These are phyloP conservation scores for Debaryomyces coudertii DNA, from an alignment of 1,139 yeast species.

Conservation along the genomic window DNA sequence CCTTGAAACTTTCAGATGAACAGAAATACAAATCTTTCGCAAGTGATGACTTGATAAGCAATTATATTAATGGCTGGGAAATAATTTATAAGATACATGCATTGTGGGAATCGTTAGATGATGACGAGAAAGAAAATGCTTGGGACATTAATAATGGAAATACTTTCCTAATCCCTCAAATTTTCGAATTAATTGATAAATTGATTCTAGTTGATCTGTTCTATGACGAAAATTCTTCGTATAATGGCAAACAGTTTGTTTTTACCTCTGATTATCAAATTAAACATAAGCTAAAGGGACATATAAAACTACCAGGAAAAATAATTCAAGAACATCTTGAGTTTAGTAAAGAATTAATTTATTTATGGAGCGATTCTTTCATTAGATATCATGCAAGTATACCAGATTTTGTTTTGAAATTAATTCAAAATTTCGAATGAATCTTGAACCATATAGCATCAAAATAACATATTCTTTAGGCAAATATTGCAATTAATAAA, in stretches of 20 bases:
- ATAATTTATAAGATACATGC: conserved; percentile 21
- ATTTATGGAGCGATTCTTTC: conserved; percentile 26
- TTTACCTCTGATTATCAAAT: conserved; percentile 20
- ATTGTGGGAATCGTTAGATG: conserved; percentile 15
- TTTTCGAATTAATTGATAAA: conserved; percentile 18
- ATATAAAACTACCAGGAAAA: conserved; percentile 20
- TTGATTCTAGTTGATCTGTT: conserved; percentile 23
- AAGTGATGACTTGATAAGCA: conserved; percentile 15
- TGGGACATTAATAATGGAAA: conserved; percentile 25
- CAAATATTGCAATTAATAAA: background rate
- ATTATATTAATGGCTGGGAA: conserved; percentile 28
- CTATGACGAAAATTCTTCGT: conserved; percentile 22
- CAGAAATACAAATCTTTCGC: conserved; percentile 21
- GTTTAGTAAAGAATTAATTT: conserved; percentile 23
- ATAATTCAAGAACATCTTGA: conserved; percentile 17
- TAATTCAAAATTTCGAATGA: conserved; percentile 9
- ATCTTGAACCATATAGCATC: background rate
- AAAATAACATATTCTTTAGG: background rate
- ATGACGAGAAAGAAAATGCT: conserved; percentile 16
- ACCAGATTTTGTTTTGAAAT: conserved; percentile 12
- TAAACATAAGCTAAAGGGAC: conserved; percentile 22
- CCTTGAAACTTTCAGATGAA: conserved; percentile 19
- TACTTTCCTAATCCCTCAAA: conserved; percentile 27
- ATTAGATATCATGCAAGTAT: conserved; percentile 17
- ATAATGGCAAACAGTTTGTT: conserved; percentile 15